Conservation (phyloP, 345 rosid genomes). For the Eucalyptus erythrocorys region DNA sequence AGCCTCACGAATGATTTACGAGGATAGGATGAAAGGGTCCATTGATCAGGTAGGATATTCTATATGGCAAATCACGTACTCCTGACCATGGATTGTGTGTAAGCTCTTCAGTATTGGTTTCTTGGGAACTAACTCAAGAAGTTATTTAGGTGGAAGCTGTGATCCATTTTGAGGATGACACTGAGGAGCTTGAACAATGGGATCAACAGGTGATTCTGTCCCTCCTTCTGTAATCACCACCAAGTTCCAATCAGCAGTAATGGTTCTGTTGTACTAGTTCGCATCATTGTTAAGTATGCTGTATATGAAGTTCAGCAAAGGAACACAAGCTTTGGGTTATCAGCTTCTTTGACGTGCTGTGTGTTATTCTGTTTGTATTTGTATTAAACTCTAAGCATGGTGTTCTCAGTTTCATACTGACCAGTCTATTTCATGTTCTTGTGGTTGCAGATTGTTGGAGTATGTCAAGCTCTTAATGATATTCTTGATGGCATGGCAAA, state of each 20-base stretch:
- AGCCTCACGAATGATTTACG: constrained; percentile 91
- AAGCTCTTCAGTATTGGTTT: background rate
- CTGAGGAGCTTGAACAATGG: constrained; percentile 94
- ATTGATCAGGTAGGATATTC: constrained; percentile 68
- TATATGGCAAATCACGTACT: background rate
- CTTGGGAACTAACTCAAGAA: background rate
- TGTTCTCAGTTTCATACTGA: background rate
- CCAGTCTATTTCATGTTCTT: background rate
- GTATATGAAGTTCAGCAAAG: background rate
- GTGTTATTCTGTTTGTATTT: background rate
- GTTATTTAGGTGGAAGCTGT: constrained; percentile 81
- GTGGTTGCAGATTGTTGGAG: constrained; percentile 65
- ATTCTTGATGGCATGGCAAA: constrained; percentile 86
- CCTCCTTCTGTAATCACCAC: background rate
- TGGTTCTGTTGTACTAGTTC: background rate
- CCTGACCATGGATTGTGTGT: background rate
- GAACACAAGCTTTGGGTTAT: background rate
- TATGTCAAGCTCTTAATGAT: constrained; percentile 90
- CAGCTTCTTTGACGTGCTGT: background rate
- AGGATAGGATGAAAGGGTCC: constrained; percentile 96
- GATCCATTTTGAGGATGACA: constrained; percentile 94
- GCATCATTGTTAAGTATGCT: background rate
- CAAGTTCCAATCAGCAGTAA: background rate
- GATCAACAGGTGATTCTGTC: constrained; percentile 70
- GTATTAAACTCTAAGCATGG: background rate